Base-by-base conservation (phyloP, 2,329 filamentous ascomycete genomes). In the Colletotrichum lupini region DNA sequence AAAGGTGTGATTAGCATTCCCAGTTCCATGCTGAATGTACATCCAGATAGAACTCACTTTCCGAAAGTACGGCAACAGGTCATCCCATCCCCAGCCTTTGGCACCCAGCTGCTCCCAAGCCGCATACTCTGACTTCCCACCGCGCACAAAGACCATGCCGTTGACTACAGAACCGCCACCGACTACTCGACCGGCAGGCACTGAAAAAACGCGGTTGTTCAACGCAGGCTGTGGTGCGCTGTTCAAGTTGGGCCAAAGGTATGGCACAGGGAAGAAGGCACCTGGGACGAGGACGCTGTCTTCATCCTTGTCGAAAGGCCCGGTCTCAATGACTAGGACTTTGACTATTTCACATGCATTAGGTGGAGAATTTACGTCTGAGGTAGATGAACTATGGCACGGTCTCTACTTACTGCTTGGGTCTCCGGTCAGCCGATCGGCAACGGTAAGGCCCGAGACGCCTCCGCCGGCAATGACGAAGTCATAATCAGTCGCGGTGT, bases 71-170 rank as follows among this genome's bases (percentile, higher is more conserved):
- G 83, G 85, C 0, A 84, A 76, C 5, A 88, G 53, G 5, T 76
- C 67, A 22, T 79, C 68, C 78, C 78, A 81, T 1, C 84, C 77
- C 79, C 84, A 87, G 6, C 83, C 85, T 1, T 81, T 76, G 55
- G 86, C 86, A 0, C 85, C 87, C 3, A 88, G 74, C 2, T 77
- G 76, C 49, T 81, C 80, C 86, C 86, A 88, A 1, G 79, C 78
- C 57, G 86, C 78, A 57, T 85, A 86, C 56, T 85, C 84, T 0
- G 77, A 75, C 22, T 77, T 76, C 4, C 79, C 77, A 3, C 82
- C 80, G 14, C 82, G 78, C 42, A 81, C 79, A 72, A 80, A 83
- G 26, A 83, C 77, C 77, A 84, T 80, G 32, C 78, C 80, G 76
- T 86, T 86, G 58, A 85, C 75, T 3, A 81, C 80, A 3, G 80